These are phyloP conservation scores for Chrysanthemum makinoi DNA, from an alignment of 129 eudicot species.

Conservation along the genomic window DNA sequence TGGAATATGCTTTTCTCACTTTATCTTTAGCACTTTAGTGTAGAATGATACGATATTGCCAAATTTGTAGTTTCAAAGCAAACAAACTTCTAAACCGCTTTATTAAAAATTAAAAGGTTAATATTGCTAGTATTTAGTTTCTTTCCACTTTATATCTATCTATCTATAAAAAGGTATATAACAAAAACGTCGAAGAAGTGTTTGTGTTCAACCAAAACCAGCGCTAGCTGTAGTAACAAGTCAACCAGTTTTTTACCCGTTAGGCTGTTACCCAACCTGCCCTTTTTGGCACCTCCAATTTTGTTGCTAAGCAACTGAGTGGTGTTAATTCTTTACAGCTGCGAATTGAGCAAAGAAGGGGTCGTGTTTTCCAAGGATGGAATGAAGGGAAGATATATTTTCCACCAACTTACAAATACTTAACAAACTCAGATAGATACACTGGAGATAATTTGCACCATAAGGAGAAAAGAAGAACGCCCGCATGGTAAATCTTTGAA, in stretches of 20 bases:
- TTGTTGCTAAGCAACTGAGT: not conserved
- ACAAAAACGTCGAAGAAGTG: no score
- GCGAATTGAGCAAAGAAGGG: conserved; percentile 82
- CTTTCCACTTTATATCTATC: no score
- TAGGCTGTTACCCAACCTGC: not conserved
- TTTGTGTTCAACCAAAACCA: no score
- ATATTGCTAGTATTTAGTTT: no score
- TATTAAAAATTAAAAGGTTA: no score
- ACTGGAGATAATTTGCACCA: conserved; percentile 83
- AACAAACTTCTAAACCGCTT: no score
- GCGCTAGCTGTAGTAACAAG: no score
- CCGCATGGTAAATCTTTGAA: conserved; percentile 68
- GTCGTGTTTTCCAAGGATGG: conserved; percentile 85
- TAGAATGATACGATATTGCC: not conserved
- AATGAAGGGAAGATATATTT: conserved; percentile 91
- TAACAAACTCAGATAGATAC: conserved; percentile 86
- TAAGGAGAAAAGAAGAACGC: conserved; percentile 89
- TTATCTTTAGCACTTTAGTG: not conserved
- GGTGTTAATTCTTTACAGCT: conserved; percentile 50
- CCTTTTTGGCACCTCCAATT: not conserved
- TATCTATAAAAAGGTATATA: no score
- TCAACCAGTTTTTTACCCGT: not conserved
- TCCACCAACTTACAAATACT: conserved; percentile 96
- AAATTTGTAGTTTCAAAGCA: no score
- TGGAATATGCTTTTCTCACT: conserved; percentile 8